These are phyloP conservation scores for Triadica sebifera DNA, from an alignment of 345 rosid species.

Conservation along the genomic window DNA sequence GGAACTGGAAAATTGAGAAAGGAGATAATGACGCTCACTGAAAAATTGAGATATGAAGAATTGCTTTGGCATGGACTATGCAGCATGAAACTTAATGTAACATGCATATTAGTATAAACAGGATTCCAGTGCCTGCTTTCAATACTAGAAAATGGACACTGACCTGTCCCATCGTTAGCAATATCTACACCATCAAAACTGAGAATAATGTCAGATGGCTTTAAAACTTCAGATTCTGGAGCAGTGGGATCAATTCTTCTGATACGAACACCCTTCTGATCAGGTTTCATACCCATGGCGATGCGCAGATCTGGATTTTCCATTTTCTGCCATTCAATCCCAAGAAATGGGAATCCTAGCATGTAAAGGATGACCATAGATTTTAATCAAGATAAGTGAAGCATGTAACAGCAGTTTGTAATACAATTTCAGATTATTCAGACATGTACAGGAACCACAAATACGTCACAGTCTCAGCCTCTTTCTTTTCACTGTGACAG, in stretches of 20 bases:
- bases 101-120: neutral
- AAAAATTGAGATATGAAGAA: neutral
- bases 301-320: constrained; percentile 87
- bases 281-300: constrained; percentile 77
- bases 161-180: constrained; percentile 98
- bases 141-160: constrained; percentile 1
- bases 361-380: constrained; percentile 8
- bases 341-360: constrained; percentile 84
- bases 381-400: neutral
- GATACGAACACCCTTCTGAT: constrained; percentile 90
- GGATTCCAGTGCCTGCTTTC: neutral
- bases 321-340: constrained; percentile 99
- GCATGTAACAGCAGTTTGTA: neutral
- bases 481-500: neutral
- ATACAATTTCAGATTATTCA: neutral
- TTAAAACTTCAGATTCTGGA: constrained; percentile 74
- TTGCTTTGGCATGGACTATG: neutral
- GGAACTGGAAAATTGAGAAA: constrained; percentile 56
- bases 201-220: constrained; percentile 84
- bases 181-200: constrained; percentile 85
- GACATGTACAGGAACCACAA: neutral
- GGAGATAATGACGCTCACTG: neutral
- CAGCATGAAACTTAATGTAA: neutral
- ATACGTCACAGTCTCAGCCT: neutral
- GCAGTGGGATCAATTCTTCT: constrained; percentile 95